These are phyloP conservation scores for Fusarium solani-melongenae DNA, from an alignment of 2,329 filamentous ascomycete genomes.

Conservation along the genomic window DNA sequence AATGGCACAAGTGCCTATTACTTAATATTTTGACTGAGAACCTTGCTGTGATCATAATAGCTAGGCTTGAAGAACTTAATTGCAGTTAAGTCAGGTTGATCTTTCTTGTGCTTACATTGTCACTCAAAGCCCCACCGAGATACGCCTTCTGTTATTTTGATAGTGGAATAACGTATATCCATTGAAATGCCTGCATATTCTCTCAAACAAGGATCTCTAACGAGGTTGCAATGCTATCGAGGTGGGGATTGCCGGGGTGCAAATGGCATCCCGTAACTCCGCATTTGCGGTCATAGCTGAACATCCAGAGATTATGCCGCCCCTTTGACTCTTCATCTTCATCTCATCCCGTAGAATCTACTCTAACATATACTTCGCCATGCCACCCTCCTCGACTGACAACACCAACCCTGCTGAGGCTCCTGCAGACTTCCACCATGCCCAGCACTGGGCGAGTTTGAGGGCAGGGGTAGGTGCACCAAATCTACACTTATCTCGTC, in stretches of 20 bases:
- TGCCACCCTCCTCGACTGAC: neutral
- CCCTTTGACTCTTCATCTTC: neutral
- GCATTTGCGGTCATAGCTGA: neutral
- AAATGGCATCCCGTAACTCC: neutral
- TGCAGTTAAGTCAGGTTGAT: neutral
- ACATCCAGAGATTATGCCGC: neutral
- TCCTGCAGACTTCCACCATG: conserved; percentile 1
- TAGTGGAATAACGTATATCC: neutral
- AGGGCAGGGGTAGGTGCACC: neutral
- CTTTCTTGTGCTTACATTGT: neutral
- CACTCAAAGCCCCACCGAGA: neutral
- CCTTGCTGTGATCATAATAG: no score
- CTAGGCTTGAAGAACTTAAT: no score
- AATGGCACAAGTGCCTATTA: no score
- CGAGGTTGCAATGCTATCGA: neutral
- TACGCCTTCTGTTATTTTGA: neutral
- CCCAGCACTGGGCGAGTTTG: conserved; percentile 11
- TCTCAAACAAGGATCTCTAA: neutral
- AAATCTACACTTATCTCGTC: neutral
- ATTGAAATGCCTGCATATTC: neutral
- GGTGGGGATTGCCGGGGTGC: neutral
- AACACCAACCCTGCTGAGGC: neutral
- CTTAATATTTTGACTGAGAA: no score
- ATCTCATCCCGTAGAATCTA: neutral
- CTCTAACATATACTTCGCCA: neutral